Evolutionary conservation across 306 rosid genomes (phyloP), one percentile per base, ranked within the genome.

Genomic region (Cyclanthera cordifolia): DNA sequence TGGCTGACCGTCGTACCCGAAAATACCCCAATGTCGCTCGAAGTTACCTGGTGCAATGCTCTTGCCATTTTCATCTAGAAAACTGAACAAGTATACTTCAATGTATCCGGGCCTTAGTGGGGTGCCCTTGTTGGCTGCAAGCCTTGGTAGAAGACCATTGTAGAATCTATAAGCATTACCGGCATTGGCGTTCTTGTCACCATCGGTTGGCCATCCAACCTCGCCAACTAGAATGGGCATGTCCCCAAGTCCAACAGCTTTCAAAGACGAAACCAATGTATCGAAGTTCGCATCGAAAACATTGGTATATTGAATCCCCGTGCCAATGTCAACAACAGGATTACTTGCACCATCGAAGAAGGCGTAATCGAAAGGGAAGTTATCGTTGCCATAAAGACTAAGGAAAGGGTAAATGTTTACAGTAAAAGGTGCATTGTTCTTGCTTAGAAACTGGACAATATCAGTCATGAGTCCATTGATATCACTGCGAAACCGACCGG

Each of bases 151-250:
- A 75, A 93, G 91, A 2, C 94, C 97, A 2, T 82, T 93, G 25
- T 90, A 93, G 79, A 93, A 93, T 54, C 99, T 84, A 19, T 79
- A 72, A 7, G 99, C 99, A 69, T 85, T 76, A 1, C 91, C 88
- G 0, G 17, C 43, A 58, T 90, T 90, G 67, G 88, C 99, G 57
- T 88, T 90, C 88, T 90, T 93, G 83, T 93, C 96, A 0, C 99
- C 99, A 6, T 90, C 95, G 1, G 99, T 93, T 0, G 99, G 99
- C 99, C 99, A 93, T 47, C 99, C 99, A 67, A 93, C 99, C 79
- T 93, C 99, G 52, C 99, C 99, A 1, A 93, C 99, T 73, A 93
- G 37, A 65, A 93, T 79, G 27, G 95, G 56, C 80, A 85, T 59
- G 77, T 93, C 75, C 0, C 88, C 91, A 10, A 21, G 82, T 43